A percentile compares a stretch with the other conserved stretches of the same genome.
These are phyloP conservation scores for Trametes hirsuta DNA, from an alignment of 1,284 basidiomycete genomes.

Conservation along the genomic window DNA sequence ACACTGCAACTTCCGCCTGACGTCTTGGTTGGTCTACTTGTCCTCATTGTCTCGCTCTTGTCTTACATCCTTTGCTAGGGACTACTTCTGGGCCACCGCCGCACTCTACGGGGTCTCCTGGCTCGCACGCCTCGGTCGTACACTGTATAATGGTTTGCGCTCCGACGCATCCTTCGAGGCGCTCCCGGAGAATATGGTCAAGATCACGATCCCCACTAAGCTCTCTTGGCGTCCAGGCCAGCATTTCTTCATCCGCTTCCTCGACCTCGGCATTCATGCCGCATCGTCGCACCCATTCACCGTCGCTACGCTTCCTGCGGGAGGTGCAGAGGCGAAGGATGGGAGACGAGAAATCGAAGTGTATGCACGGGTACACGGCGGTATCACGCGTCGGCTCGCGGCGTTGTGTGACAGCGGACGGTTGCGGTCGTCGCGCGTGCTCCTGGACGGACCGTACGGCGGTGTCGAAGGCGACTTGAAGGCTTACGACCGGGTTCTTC, in stretches of 20 bases:
- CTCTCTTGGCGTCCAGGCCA: constrained; percentile 44
- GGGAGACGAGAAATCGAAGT: constrained; percentile 21
- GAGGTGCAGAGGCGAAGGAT: constrained; percentile 1
- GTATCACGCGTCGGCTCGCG: constrained; percentile 36
- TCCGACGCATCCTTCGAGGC: constrained; percentile 35
- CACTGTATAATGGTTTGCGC: constrained; percentile 35
- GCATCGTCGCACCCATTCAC: constrained; percentile 46
- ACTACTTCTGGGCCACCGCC: constrained; percentile 43
- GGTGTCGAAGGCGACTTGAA: constrained; percentile 36
- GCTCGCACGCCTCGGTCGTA: constrained; percentile 37
- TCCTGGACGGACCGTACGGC: constrained; percentile 47
- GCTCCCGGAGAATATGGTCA: constrained; percentile 37
- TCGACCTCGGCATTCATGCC: constrained; percentile 20
- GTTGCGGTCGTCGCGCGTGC: constrained; percentile 29
- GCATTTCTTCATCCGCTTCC: constrained; percentile 46
- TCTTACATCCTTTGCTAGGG: constrained; percentile 18
- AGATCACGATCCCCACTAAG: constrained; percentile 35
- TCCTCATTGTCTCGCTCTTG: too few species aligned
- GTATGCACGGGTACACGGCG: constrained; percentile 33
- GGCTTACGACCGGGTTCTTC: constrained; percentile 37
- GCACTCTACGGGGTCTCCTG: constrained; percentile 38
- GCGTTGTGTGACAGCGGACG: constrained; percentile 13
- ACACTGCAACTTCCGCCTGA: constrained; percentile 39
- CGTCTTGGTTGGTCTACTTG: constrained; percentile 24
- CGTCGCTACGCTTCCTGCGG: constrained; percentile 36